Base-by-base conservation (phyloP, 306 rosid species). In the Cucumis melo region DNA sequence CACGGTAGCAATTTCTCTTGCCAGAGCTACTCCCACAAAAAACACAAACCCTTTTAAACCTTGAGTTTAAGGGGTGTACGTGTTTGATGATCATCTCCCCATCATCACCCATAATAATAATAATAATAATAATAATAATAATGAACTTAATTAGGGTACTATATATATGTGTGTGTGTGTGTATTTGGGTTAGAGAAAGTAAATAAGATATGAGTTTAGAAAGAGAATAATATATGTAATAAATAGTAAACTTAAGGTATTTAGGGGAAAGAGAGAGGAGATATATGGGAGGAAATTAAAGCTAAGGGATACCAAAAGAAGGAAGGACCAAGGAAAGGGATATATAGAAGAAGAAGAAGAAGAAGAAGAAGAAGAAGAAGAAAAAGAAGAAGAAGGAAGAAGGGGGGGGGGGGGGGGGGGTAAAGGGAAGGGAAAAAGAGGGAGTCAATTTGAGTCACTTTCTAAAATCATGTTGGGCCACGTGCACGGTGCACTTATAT, bases 401-500 rank as follows among this genome's bases (percentile, higher is more conserved):
- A 11, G 9, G n/a, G n/a, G n/a, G n/a, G n/a, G n/a, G n/a, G n/a
- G n/a, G n/a, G n/a, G n/a, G 2, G 2, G 14, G 6, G 36, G 51
- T 46, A 58, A 21, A 48, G 54, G 54, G 42, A 15, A 62, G 39
- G 29, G 44, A 62, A 63, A 34, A 60, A 59, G 13, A 38, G 36
- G 39, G n/a, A 39, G 73, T n/a, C 51, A 65, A 65, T 65, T 65
- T 39, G 73, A 65, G 73, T 65, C 73, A 65, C 51, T 46, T 13
- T 38, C 73, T 77, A 12, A 39, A 77, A 77, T 77, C 79, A 44
- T 56, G 79, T 61, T 77, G 73, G 73, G 55, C 79, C 79, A 77
- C 79, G 79, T 77, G 55, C 17, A 19, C 38, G 46, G 7, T 19
- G 44, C 54, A 77, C 68, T 76, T n/a, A 65, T 65, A 65, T 38